Evolutionary conservation across 2,329 filamentous ascomycete species (phyloP).

Genomic region (Podosphaera aphanis): DNA sequence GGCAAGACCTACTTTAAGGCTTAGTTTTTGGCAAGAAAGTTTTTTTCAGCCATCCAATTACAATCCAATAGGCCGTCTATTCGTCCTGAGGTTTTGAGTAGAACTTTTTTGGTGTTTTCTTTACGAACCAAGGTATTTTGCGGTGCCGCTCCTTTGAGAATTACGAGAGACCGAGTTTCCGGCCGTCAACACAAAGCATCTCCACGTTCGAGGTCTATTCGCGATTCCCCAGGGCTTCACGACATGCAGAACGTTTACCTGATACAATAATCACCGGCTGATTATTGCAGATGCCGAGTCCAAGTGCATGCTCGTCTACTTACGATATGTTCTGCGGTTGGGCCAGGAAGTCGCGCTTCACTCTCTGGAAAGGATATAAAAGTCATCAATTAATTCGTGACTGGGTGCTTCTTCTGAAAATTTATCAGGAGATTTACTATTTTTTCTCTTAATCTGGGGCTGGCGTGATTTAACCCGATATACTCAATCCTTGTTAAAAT

Average conservation of each 20-base stretch:
- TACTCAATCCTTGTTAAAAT: too few species aligned
- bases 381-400: neutral
- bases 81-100: too few species aligned
- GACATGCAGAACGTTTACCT: neutral
- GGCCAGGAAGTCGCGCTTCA: neutral
- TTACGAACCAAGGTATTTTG: neutral
- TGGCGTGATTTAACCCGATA: too few species aligned
- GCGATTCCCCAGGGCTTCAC: neutral
- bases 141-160: neutral
- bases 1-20: too few species aligned
- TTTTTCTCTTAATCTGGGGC: too few species aligned
- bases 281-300: neutral
- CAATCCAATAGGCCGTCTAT: too few species aligned
- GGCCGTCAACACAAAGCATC: neutral
- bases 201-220: neutral
- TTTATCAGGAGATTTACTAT: too few species aligned
- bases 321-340: neutral
- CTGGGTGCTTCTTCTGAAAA: neutral
- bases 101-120: neutral
- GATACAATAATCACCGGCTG: neutral
- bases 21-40: too few species aligned
- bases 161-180: neutral
- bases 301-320: neutral
- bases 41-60: too few species aligned
- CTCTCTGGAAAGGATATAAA: neutral